Evolutionary conservation across 495 filamentous ascomycete genomes (phyloP), one percentile per base, ranked within the genome.

Genomic region (Tuber borchii): DNA sequence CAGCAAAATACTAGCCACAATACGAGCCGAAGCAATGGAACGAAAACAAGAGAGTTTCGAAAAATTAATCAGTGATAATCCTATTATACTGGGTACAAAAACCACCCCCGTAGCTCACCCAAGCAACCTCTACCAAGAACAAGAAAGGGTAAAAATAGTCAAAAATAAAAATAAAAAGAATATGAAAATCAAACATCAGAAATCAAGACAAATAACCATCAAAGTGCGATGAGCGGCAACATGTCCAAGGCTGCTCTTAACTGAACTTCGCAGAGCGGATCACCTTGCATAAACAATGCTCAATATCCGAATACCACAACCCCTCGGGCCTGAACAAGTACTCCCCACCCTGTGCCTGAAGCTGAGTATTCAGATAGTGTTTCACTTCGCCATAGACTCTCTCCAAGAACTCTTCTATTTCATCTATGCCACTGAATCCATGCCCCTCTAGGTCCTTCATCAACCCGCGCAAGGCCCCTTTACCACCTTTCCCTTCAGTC

Each of bases 221-320:
- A 10, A 65, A 65, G 56, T 34, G n/a, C 26, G 48, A 56, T 0
- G n/a, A 26, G 22, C 1, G 26, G 4, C 10, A 71, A 48, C 20
- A 71, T 40, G 10, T 76, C 34, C 46, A 34, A 34, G 39, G 9
- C 44, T 14, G 42, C 42, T 6, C 56, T 42, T 72, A 31, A 72
- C 43, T 72, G 56, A 78, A 79, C 61, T 68, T 79, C 9, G 43
- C 51, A 45, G 76, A 69, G 56, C 77, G 76, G 43, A 75, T 22
- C 46, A 78, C 76, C 44, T 79, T 79, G 43, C 77, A 79, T 51
- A 79, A 79, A 16, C 76, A 79, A 75, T 79, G 76, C 40, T 79
- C 76, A 37, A 79, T 56, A 77, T 79, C 76, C 2, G 77, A 79
- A 72, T 79, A 78, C 72, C 72, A 71, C 19, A 78, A 71, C 22